Conservation (phyloP, 2,329 filamentous ascomycete genomes). For the Aspergillus carbonarius region DNA sequence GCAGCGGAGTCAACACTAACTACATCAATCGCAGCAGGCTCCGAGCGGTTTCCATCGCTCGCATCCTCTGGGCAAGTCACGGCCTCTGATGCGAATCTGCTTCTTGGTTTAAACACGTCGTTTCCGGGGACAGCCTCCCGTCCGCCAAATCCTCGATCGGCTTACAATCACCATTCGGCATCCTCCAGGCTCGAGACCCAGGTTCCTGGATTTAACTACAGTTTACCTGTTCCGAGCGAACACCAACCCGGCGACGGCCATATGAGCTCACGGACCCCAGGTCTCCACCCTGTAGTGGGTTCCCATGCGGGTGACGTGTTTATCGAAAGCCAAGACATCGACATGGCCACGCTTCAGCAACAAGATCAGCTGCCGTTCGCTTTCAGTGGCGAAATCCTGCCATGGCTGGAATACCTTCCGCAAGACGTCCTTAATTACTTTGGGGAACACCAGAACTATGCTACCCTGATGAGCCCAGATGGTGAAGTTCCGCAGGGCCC, state of each 20-base stretch:
- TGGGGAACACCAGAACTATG: conserved; percentile 38
- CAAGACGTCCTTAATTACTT: conserved; percentile 63
- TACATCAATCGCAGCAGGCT: conserved; percentile 21
- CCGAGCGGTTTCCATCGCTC: conserved; percentile 30
- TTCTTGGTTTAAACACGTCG: conserved; percentile 52
- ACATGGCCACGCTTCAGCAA: conserved; percentile 62
- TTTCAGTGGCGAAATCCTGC: conserved; percentile 61
- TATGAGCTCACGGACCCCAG: conserved; percentile 16
- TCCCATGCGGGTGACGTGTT: conserved; percentile 52
- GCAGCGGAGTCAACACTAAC: conserved; percentile 21
- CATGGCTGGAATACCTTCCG: conserved; percentile 73
- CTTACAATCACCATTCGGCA: conserved; percentile 22
- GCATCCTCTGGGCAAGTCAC: conserved; percentile 45
- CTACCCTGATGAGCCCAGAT: conserved; percentile 32
- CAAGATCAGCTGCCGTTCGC: conserved; percentile 40
- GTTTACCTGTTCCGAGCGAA: conserved; percentile 18
- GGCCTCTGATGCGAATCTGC: conserved; percentile 38
- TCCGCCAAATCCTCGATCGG: conserved; percentile 22
- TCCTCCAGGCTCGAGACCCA: conserved; percentile 20
- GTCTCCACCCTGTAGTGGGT: conserved; percentile 21
- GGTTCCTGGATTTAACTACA: conserved; percentile 24
- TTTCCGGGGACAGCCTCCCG: conserved; percentile 30
- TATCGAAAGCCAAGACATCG: conserved; percentile 74
- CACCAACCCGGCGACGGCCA: conserved; percentile 17
- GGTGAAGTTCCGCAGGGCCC: conserved; percentile 17